Base-by-base conservation (phyloP, 73 alveolate species). In the Paramecium pentaurelia region DNA sequence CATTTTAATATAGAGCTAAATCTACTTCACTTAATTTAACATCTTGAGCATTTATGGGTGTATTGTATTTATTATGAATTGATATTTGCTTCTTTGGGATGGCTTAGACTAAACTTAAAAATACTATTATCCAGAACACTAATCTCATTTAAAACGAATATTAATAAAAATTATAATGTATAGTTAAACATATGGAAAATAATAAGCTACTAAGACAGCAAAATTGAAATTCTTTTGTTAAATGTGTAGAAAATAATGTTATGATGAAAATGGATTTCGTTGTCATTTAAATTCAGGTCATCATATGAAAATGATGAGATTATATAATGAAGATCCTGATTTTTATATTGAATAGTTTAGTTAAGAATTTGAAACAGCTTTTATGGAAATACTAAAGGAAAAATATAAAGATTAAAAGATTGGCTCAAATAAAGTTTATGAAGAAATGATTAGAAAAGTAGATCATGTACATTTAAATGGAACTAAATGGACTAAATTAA, bases 391-490 rank as follows among this genome's bases (percentile, higher is more conserved):
- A 30, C 37, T 92, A 34, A 92, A 83, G 14, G 86, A 58, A 14
- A 77, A 71, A 38, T 88, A 51, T 30, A 86, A 86, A 34, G 38
- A 54, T 22, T 34, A 54, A 22, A 70, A 86, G 47, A 89, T 80
- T 11, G 34, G 88, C 18, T 89, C 93, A 14, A 92, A 92, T 58
- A 80, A 86, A 49, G 93, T 92, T 45, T 92, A 83, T 36, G 80
- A 44, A 28, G 95, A 92, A 38, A 27, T 92, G 86, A 92, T 92
- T 47, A 77, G 83, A 42, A 88, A 92, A 32, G 88, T 77, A 18
- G 88, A 75, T 38, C 95, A 92, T 80, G 95, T 92, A 3, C 95
- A 92, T 77, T 77, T 92, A 85, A 92, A 80, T 58, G 75, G 88
- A 14, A 92, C 95, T n/a, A 77, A 59, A 75, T 92, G 95, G 95